Evolutionary conservation across 257 asterid species (phyloP).

Genomic region (Henckelia pumila): DNA sequence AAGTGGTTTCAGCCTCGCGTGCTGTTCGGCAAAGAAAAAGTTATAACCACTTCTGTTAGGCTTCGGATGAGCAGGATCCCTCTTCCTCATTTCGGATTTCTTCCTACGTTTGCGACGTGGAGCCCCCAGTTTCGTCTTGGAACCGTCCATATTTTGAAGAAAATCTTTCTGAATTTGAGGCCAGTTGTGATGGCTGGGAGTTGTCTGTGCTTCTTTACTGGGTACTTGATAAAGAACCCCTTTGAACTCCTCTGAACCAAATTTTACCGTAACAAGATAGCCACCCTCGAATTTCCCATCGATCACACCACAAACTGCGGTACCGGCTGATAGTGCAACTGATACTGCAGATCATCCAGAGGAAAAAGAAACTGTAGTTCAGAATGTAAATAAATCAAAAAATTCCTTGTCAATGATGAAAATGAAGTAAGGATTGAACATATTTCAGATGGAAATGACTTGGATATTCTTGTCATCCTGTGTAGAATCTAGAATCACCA

Average conservation of each 20-base stretch:
- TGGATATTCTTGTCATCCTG: not conserved
- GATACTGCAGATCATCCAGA: constrained; percentile 30
- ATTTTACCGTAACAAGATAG: constrained; percentile 67
- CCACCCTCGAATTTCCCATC: constrained; percentile 92
- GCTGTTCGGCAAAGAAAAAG: constrained; percentile 89
- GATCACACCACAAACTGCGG: constrained; percentile 61
- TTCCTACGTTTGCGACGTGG: constrained; percentile 67
- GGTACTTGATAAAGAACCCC: constrained; percentile 77
- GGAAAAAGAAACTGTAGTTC: not conserved
- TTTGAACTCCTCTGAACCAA: constrained; percentile 66
- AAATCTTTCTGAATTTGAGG: constrained; percentile 27
- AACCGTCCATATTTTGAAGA: constrained; percentile 11
- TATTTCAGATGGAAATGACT: not conserved
- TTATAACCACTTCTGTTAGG: constrained; percentile 92
- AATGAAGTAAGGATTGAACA: too few species aligned
- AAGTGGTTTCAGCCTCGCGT: constrained; percentile 64
- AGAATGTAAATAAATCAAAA: not conserved
- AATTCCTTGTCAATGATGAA: too few species aligned
- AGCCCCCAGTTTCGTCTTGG: constrained; percentile 29
- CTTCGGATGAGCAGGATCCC: constrained; percentile 89
- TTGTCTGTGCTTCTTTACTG: constrained; percentile 17
- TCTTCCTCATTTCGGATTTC: constrained; percentile 61
- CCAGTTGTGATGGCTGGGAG: constrained; percentile 21
- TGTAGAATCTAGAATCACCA: not conserved
- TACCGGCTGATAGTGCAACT: constrained; percentile 30